phyloP scores from a whole-genome alignment of 179 eudicot species.

The Monotropa hypopitys region DNA sequence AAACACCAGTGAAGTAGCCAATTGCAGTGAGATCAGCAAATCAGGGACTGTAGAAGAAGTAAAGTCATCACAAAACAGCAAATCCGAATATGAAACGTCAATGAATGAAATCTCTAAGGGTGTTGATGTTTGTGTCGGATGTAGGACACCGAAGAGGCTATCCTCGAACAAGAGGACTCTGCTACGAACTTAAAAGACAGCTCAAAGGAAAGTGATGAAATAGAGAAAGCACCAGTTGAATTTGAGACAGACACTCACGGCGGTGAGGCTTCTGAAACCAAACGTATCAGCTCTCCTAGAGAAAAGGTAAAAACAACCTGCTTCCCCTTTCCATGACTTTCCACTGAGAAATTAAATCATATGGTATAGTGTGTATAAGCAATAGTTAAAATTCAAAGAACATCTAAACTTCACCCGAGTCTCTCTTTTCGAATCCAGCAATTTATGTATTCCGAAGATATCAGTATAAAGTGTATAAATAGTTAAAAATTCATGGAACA shows the following conservation, averaged over 20 bases:
- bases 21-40: background rate
- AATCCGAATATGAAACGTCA: background rate
- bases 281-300: background rate
- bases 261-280: background rate
- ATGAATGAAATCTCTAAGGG: background rate
- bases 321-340: background rate
- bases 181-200: background rate
- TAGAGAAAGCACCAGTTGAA: background rate
- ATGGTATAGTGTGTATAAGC: too few species aligned
- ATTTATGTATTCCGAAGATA: background rate
- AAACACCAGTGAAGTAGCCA: background rate
- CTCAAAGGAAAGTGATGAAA: background rate
- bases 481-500: background rate
- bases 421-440: background rate
- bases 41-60: background rate
- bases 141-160: background rate
- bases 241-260: background rate
- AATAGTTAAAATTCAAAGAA: too few species aligned
- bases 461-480: background rate
- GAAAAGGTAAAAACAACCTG: slow-evolving; percentile 1
- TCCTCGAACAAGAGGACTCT: background rate
- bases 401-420: too few species aligned
- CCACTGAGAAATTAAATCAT: background rate
- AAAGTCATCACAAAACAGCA: background rate
- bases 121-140: background rate